Evolutionary conservation across 805 yeast genomes (phyloP).

Genomic region (Saccharomycopsis sp.): DNA sequence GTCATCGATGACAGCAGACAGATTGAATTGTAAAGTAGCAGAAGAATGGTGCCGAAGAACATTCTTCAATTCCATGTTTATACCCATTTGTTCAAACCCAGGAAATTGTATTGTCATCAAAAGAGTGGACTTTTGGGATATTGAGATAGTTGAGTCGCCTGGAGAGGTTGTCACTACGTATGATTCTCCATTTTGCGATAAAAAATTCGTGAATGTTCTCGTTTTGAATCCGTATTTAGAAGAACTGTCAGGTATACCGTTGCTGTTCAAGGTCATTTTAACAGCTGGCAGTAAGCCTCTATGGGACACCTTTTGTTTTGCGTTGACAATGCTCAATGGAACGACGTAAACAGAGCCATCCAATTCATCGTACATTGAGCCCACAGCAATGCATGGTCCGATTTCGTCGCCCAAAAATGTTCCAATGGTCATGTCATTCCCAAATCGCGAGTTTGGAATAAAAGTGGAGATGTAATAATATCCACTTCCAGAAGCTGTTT

Average conservation of each 20-base stretch:
- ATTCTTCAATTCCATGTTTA: slow-evolving; percentile 27
- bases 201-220: too few species aligned
- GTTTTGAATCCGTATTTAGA: too few species aligned
- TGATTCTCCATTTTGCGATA: too few species aligned
- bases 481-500: not conserved
- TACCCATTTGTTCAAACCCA: slow-evolving; percentile 36
- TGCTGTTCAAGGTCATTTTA: too few species aligned
- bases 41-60: too few species aligned
- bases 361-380: slow-evolving; percentile 40
- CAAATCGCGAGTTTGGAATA: slow-evolving; percentile 33
- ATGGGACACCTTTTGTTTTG: not conserved
- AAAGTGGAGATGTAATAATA: slow-evolving; percentile 9
- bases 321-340: slow-evolving; percentile 25
- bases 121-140: slow-evolving; percentile 27
- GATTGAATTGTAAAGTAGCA: too few species aligned
- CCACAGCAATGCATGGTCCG: slow-evolving; percentile 37
- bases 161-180: slow-evolving; percentile 43
- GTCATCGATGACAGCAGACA: slow-evolving; percentile 33
- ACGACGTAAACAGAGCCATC: slow-evolving; percentile 38
- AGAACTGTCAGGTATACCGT: too few species aligned
- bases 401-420: slow-evolving; percentile 29
- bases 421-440: slow-evolving; percentile 36
- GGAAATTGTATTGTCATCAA: slow-evolving; percentile 26
- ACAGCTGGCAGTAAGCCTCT: too few species aligned
- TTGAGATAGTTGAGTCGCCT: slow-evolving; percentile 37